Evolutionary conservation across 805 yeast genomes (phyloP).

Genomic region (Yarrowia sp.): DNA sequence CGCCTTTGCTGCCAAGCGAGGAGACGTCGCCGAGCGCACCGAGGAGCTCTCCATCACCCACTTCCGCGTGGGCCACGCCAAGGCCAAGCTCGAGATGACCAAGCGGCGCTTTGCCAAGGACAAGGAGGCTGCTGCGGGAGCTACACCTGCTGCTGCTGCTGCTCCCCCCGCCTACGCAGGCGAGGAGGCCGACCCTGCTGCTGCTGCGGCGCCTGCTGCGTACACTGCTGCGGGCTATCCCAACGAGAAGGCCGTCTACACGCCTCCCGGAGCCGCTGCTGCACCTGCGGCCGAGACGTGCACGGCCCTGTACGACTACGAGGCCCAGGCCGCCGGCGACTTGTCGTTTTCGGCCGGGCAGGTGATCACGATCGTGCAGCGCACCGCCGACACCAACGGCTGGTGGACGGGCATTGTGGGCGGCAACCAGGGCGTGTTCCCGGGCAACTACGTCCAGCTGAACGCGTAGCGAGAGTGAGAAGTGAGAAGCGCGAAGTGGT

Average conservation of each 20-base stretch:
- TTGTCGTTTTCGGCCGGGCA: slow-evolving; percentile 85
- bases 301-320: slow-evolving; percentile 86
- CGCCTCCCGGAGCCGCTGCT: slow-evolving; percentile 38
- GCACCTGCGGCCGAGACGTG: slow-evolving; percentile 44
- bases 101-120: slow-evolving; percentile 57
- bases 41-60: slow-evolving; percentile 89
- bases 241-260: slow-evolving; percentile 34
- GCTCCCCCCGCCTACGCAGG: slow-evolving; percentile 38
- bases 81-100: slow-evolving; percentile 77
- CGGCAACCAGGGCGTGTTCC: slow-evolving; percentile 88
- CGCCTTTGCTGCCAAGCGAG: slow-evolving; percentile 77
- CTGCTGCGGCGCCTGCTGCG: slow-evolving; percentile 35
- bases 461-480: slow-evolving; percentile 1
- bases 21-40: slow-evolving; percentile 83
- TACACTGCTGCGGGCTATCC: slow-evolving; percentile 35
- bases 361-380: slow-evolving; percentile 74
- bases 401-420: slow-evolving; percentile 96
- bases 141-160: slow-evolving; percentile 41
- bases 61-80: slow-evolving; percentile 86
- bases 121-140: background rate
- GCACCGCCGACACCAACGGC: slow-evolving; percentile 71
- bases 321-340: slow-evolving; percentile 93
- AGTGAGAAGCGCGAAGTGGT: background rate
- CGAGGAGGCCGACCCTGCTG: slow-evolving; percentile 33
- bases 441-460: slow-evolving; percentile 93